Evolutionary conservation across 257 asterid genomes (phyloP).

Genomic region (Ilex asprella): DNA sequence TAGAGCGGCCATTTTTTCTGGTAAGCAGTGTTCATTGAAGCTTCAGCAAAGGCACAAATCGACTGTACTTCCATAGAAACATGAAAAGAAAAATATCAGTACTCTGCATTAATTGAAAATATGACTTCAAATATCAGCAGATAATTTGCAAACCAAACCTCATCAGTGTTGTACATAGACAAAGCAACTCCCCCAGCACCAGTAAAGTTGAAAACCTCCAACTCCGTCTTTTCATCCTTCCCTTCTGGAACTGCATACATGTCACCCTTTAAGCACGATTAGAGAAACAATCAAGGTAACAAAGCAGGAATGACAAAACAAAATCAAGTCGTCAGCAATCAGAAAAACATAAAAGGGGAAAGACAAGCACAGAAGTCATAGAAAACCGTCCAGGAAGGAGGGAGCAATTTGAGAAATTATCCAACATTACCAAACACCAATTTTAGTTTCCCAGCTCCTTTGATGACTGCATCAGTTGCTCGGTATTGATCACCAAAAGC

Average conservation of each 20-base stretch:
- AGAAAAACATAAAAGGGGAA: too few species aligned
- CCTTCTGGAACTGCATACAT: conserved; percentile 81
- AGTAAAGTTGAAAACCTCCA: conserved; percentile 85
- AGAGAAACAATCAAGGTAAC: too few species aligned
- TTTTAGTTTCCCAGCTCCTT: conserved; percentile 95
- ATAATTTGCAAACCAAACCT: conserved; percentile 48
- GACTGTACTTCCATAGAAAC: conserved; percentile 44
- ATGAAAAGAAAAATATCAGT: conserved; percentile 13
- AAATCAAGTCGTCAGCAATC: too few species aligned
- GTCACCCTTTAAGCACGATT: background rate
- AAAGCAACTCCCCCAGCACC: conserved; percentile 98
- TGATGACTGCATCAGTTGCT: conserved; percentile 89
- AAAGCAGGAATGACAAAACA: too few species aligned
- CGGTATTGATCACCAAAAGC: conserved; percentile 97
- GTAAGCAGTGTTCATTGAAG: conserved; percentile 87
- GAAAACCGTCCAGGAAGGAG: too few species aligned
- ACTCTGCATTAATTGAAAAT: conserved; percentile 1
- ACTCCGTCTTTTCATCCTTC: conserved; percentile 53
- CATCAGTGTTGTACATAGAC: conserved; percentile 98
- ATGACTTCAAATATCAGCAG: background rate
- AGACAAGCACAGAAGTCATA: too few species aligned
- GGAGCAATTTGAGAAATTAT: too few species aligned
- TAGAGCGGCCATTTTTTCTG: conserved; percentile 96
- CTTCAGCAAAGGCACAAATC: conserved; percentile 77
- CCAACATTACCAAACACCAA: conserved; percentile 68